phyloP scores from a whole-genome alignment of 2,329 filamentous ascomycete genomes.

The Rhynchosporium graminicola region DNA sequence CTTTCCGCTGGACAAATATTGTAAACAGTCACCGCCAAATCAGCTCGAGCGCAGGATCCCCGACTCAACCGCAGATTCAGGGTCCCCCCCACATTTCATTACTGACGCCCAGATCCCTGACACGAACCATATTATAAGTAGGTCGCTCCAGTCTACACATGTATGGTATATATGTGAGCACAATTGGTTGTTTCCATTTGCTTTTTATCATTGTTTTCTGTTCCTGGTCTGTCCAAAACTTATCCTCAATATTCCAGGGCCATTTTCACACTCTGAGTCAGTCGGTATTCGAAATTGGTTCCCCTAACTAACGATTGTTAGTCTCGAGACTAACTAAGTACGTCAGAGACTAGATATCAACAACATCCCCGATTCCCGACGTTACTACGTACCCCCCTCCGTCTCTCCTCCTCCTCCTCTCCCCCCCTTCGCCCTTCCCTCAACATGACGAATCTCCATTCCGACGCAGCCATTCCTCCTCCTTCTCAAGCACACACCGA shows the following conservation, averaged over 20 bases:
- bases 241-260: background rate
- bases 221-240: background rate
- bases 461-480: conserved; percentile 31
- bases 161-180: background rate
- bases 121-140: background rate
- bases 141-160: no score
- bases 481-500: conserved; percentile 36
- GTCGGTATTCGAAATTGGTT: background rate
- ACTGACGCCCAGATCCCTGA: background rate
- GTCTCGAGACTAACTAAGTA: conserved; percentile 15
- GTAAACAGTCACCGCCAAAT: conserved; percentile 13
- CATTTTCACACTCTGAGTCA: background rate
- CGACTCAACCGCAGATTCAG: background rate
- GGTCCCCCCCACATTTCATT: background rate
- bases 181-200: background rate
- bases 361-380: background rate
- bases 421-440: background rate
- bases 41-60: background rate
- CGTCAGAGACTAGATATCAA: conserved; percentile 17
- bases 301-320: conserved; percentile 16
- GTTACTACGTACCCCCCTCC: background rate
- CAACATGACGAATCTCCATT: conserved; percentile 32
- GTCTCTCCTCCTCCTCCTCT: background rate
- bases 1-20: background rate
- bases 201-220: no score